Evolutionary conservation across 352 stramenopile genomes (phyloP), one percentile per base, ranked within the genome.

Genomic region (Globisporangium canariense): DNA sequence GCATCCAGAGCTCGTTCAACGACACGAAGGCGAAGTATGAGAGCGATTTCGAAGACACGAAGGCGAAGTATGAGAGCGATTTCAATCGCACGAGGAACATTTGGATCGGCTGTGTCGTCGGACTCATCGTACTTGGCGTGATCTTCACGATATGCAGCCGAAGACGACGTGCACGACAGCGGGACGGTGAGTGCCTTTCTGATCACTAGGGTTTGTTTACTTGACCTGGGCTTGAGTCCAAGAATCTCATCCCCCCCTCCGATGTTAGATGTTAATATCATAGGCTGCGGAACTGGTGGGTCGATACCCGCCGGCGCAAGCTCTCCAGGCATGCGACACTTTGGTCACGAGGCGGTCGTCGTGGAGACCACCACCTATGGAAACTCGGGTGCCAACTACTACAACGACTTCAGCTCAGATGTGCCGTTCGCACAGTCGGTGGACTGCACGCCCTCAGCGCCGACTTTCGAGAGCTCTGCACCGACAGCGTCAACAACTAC

Each of bases 1-100:
- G 22, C n/a, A 25, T 53, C 7, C 11, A 53, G 13, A n/a, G 46
- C 18, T 14, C 18, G n/a, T 53, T 53, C 20, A 25, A 57, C 10
- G n/a, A 30, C 11, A 11, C 14, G 1, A 20, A 6, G 5, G 50
- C 50, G 7, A 57, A 57, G 50, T 25, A 25, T 25, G 22, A 25
- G 22, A 25, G 22, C 22, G 22, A 25, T 25, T 25, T 25, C 22
- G 22, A 25, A 25, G 22, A 25, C 22, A 25, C 22, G 22, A 25
- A 25, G 22, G 22, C 22, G 22, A 25, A 25, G 22, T 25, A 25
- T 25, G 28, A 41, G 0, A 57, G 50, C 50, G 50, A 57, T 10
- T 57, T 57, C 50, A 40, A 38, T 2, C 20, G 11, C 6, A 16
- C 54, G 36, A 13, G 34, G 10, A 60, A 60, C 54, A 49, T 60